Evolutionary conservation across 768 basidiomycete genomes (phyloP).

Genomic region (Kondoa malvinella): DNA sequence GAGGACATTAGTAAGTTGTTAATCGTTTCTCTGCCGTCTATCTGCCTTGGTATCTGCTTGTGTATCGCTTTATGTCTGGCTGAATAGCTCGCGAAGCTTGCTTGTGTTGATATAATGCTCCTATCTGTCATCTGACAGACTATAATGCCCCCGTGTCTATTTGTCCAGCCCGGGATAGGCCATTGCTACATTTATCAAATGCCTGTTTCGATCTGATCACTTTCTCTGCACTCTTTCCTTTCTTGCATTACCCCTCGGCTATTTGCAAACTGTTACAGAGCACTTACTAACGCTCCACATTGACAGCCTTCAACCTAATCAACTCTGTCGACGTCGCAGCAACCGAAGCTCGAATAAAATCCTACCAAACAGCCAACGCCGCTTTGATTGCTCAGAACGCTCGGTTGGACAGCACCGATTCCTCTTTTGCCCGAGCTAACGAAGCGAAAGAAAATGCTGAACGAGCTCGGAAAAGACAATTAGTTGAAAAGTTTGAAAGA

Average conservation of each 20-base stretch:
- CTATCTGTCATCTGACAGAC: no score
- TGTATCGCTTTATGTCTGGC: no score
- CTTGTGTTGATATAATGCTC: no score
- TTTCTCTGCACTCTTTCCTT: neutral
- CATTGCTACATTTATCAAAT: no score
- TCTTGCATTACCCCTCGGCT: neutral
- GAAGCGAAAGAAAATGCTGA: conserved; percentile 67
- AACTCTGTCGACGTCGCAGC: conserved; percentile 62
- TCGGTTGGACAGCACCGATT: neutral
- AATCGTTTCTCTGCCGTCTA: no score
- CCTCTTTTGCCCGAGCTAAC: conserved; percentile 44
- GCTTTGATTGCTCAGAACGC: conserved; percentile 61
- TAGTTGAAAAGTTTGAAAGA: conserved; percentile 48
- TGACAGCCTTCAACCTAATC: conserved; percentile 79
- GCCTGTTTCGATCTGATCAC: no score
- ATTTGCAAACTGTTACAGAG: no score
- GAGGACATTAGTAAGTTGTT: conserved; percentile 60
- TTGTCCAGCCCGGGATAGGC: no score
- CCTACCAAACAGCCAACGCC: conserved; percentile 64
- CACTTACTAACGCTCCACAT: conserved; percentile 22
- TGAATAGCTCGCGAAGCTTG: no score
- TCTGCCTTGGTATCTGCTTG: no score
- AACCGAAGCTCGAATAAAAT: conserved; percentile 67
- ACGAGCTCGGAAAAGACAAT: conserved; percentile 49
- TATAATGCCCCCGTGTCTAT: no score